A percentile compares a stretch with the other conserved stretches of the same genome.
These are phyloP conservation scores for Hysterium pulicare DNA, from an alignment of 2,329 filamentous ascomycete species.

Conservation along the genomic window DNA sequence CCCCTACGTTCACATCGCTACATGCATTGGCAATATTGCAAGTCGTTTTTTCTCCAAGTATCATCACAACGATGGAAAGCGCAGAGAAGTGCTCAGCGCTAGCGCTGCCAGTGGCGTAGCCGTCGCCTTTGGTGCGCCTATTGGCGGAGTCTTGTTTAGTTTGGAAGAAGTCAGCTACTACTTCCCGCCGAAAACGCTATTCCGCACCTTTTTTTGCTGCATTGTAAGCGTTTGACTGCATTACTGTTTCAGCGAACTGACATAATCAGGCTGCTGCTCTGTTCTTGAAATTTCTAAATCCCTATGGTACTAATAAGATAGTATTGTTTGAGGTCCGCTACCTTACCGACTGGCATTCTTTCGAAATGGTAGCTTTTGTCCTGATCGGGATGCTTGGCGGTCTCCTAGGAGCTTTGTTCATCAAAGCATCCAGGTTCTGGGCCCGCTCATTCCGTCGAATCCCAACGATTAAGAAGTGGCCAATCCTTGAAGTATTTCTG, in stretches of 20 bases:
- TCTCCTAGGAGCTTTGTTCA: slow-evolving; percentile 83
- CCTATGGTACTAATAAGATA: slow-evolving; percentile 94
- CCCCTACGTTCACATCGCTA: slow-evolving; percentile 95
- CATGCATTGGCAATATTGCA: slow-evolving; percentile 91
- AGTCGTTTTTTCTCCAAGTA: slow-evolving; percentile 95
- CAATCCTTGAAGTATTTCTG: slow-evolving; percentile 80
- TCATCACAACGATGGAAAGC: slow-evolving; percentile 87
- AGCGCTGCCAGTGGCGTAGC: slow-evolving; percentile 88
- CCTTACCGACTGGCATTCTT: slow-evolving; percentile 85
- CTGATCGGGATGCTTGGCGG: slow-evolving; percentile 84
- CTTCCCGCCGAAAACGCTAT: slow-evolving; percentile 94
- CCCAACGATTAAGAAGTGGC: slow-evolving; percentile 73
- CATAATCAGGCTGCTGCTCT: slow-evolving; percentile 62
- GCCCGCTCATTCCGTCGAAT: slow-evolving; percentile 84
- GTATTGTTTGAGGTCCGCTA: slow-evolving; percentile 96
- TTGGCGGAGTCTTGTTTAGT: slow-evolving; percentile 86
- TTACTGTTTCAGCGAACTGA: slow-evolving; percentile 11
- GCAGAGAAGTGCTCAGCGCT: slow-evolving; percentile 89
- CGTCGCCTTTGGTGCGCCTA: slow-evolving; percentile 89
- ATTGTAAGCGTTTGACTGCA: slow-evolving; percentile 56
- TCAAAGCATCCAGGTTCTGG: slow-evolving; percentile 91
- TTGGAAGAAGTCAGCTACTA: slow-evolving; percentile 96
- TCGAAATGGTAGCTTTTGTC: slow-evolving; percentile 82
- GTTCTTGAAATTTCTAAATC: slow-evolving; percentile 90
- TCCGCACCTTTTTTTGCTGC: slow-evolving; percentile 97